Evolutionary conservation across 768 basidiomycete species (phyloP), one percentile per base, ranked within the genome.

Genomic region (Suillus tomentosus): DNA sequence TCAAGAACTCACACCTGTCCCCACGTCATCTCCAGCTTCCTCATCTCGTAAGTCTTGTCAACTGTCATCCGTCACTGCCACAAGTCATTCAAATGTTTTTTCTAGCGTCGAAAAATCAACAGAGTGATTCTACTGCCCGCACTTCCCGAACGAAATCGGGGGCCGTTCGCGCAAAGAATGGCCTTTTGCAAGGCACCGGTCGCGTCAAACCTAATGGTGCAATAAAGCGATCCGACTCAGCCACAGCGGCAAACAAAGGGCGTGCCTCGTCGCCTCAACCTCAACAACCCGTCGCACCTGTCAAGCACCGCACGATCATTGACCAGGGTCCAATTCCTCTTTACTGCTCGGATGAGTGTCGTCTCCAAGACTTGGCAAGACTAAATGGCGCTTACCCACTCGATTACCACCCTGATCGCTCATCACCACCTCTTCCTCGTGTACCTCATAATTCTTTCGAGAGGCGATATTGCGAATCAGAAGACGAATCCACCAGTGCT

Each of bases 341-440:
- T 64, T 94, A 94, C 78, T 94, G 92, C 77, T 93, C 91, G 1
- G 89, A 91, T 66, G 84, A 88, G 70, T 94, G 92, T 72, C 81
- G 84, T 65, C 74, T 87, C 48, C 77, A 78, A 47, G 92, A 94
- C 74, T 72, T 87, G 68, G 78, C 79, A 69, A 73, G 73, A 69
- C 70, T 70, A 34, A 73, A 78, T 45, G 77, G 77, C 42, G 77
- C 73, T 59, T 76, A 82, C 55, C 79, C 80, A 61, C 78, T 81
- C 70, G 73, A 82, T 67, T 84, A 80, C 72, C 73, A 85, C 67
- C 85, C 84, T 36, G 75, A 79, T 66, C 78, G 79, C 27, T 73
- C 79, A 14, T 76, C 77, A 2, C 79, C 81, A 8, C 76, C 74
- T 9, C 70, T 79, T 17, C 81, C 80, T 39, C 75, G 80, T 0